These are phyloP conservation scores for Helianthus annuus DNA, from an alignment of 129 eudicot genomes.

Conservation along the genomic window DNA sequence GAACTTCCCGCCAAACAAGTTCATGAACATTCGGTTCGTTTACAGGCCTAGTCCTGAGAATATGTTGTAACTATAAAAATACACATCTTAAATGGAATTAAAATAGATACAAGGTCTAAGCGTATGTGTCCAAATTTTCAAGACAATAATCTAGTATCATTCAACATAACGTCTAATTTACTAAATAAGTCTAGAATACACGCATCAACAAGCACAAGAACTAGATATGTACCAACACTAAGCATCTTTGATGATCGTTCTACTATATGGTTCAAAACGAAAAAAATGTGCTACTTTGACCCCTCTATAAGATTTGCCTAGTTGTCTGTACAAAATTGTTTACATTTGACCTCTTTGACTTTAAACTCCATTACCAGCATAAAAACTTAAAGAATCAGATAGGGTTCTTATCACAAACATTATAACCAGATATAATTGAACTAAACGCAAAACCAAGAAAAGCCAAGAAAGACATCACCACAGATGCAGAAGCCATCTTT, in stretches of 20 bases:
- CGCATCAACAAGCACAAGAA: too few relatives aligned
- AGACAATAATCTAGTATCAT: too few relatives aligned
- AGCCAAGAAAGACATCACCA: slow-evolving; percentile 76
- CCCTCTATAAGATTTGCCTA: slow-evolving; percentile 18
- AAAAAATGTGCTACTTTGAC: slow-evolving; percentile 10
- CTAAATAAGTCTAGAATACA: too few relatives aligned
- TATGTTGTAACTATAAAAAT: too few relatives aligned
- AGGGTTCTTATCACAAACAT: slow-evolving; percentile 55
- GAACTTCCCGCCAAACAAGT: fast-evolving
- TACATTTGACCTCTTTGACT: slow-evolving; percentile 17
- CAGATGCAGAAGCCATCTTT: slow-evolving; percentile 73
- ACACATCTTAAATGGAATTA: too few relatives aligned
- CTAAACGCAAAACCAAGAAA: slow-evolving; percentile 72
- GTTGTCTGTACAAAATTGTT: slow-evolving; percentile 27
- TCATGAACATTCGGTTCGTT: too few relatives aligned
- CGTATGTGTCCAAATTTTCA: too few relatives aligned
- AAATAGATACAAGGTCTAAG: too few relatives aligned
- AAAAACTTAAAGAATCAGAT: slow-evolving; percentile 30
- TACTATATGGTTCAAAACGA: background rate
- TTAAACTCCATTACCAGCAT: slow-evolving; percentile 7
- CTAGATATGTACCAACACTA: too few relatives aligned
- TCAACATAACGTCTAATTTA: too few relatives aligned
- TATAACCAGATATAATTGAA: slow-evolving; percentile 85
- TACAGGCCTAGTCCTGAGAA: too few relatives aligned
- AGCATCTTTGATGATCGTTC: slow-evolving; percentile 1